phyloP scores from a whole-genome alignment of 2,329 filamentous ascomycete species.

The Podosphaera xanthii region DNA sequence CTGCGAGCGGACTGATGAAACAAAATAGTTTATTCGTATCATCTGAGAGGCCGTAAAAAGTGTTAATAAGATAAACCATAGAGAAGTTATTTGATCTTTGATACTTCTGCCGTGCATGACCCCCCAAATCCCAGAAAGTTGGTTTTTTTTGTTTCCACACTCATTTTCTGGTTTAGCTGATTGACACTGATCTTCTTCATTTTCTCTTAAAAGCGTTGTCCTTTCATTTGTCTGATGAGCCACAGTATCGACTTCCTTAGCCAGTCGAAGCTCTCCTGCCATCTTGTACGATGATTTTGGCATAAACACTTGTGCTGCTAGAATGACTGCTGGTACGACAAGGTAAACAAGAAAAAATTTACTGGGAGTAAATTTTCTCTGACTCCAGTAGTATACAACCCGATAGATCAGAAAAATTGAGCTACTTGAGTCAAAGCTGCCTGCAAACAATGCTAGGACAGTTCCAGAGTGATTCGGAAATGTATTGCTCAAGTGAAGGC shows the following conservation, averaged over 20 bases:
- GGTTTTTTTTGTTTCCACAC: slow-evolving; percentile 43
- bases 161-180: neutral
- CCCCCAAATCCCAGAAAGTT: slow-evolving; percentile 56
- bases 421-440: slow-evolving; percentile 65
- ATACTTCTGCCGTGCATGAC: slow-evolving; percentile 55
- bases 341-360: slow-evolving; percentile 55
- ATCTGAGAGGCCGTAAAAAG: slow-evolving; percentile 54
- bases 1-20: slow-evolving; percentile 65
- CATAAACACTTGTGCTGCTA: slow-evolving; percentile 46
- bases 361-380: slow-evolving; percentile 33
- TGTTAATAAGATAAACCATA: slow-evolving; percentile 70
- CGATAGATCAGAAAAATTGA: slow-evolving; percentile 57
- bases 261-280: slow-evolving; percentile 56
- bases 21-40: slow-evolving; percentile 79
- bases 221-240: slow-evolving; percentile 35
- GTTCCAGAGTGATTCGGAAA: slow-evolving; percentile 56
- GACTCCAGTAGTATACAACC: slow-evolving; percentile 38
- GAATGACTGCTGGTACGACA: slow-evolving; percentile 42
- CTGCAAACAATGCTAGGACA: slow-evolving; percentile 60
- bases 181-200: neutral
- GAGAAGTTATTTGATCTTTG: slow-evolving; percentile 47
- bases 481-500: slow-evolving; percentile 66
- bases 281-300: slow-evolving; percentile 63
- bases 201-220: slow-evolving; percentile 19
- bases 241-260: slow-evolving; percentile 19